phyloP scores from a whole-genome alignment of 768 basidiomycete genomes.

The Calvatia gigantea region DNA sequence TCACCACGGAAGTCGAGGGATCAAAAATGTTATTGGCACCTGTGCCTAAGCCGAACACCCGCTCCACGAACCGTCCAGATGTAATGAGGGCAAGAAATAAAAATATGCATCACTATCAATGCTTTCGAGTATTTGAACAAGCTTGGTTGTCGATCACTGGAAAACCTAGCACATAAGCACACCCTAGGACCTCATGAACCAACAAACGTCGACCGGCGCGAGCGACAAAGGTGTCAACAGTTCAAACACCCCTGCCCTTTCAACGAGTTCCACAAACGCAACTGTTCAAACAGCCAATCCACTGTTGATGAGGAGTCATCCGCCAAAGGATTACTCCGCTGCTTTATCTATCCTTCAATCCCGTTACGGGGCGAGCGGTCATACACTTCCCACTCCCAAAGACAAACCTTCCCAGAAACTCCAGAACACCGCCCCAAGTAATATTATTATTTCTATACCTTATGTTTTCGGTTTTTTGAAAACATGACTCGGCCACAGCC shows the following conservation, averaged over 20 bases:
- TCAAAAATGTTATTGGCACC: background rate
- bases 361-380: conserved; percentile 29
- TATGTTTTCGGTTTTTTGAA: background rate
- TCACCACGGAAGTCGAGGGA: background rate
- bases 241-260: background rate
- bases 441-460: background rate
- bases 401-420: conserved; percentile 15
- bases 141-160: too few relatives aligned
- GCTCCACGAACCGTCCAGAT: background rate
- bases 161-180: too few relatives aligned
- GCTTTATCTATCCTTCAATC: conserved; percentile 33
- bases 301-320: conserved; percentile 11
- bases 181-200: too few relatives aligned
- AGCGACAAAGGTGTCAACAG: background rate
- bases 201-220: background rate
- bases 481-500: background rate
- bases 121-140: too few relatives aligned
- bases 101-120: too few relatives aligned
- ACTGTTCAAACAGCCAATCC: conserved; percentile 1
- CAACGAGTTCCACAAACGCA: conserved; percentile 6
- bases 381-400: conserved; percentile 27
- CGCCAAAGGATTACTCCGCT: conserved; percentile 34
- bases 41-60: background rate
- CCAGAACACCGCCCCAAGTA: background rate
- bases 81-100: too few relatives aligned